Evolutionary conservation across 2,329 filamentous ascomycete genomes (phyloP), one percentile per base, ranked within the genome.

Genomic region (Aotearoamyces nothofagi): DNA sequence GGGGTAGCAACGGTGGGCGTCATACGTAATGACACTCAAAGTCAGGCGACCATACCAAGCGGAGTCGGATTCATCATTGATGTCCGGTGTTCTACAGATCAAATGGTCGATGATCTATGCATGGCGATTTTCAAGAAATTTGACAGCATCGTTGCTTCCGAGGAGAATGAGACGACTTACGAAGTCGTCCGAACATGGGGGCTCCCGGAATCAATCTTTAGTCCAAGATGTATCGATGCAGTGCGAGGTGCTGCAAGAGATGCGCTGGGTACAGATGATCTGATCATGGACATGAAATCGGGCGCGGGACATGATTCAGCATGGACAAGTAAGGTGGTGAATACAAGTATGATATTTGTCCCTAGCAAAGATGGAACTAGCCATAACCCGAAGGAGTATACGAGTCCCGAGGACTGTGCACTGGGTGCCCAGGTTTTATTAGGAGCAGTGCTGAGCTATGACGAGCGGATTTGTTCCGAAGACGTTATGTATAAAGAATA

Each of bases 281-380:
- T 39, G 22, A 35, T 41, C 5, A 42, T 43, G 37, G 38, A 45
- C 9, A 42, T 43, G 37, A 45, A 39, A 27, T 40, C 37, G 12
- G 35, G 36, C 24, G 24, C 24, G 4, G 23, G 22, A 3, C 61
- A 51, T 24, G 58, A 62, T 39, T 69, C 60, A 35, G 66, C 72
- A 5, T 69, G 68, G 32, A 60, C 68, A 3, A 68, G 59, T 29
- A 58, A 62, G 32, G 51, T 56, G n/a, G 66, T 63, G 23, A 69
- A 69, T 8, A 72, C 69, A 2, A 62, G 63, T 26, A 75, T 75
- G 69, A 66, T 75, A 13, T 76, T 76, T 38, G 62, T 72, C n/a
- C 68, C 69, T 3, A 71, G 65, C 35, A 61, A 57, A 39, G 61
- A 69, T 38, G 69, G 69, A 2, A 50, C 75, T 12, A 70, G 65